Conservation (phyloP, 768 basidiomycete genomes). For the Dacryopinax primogenitus region DNA sequence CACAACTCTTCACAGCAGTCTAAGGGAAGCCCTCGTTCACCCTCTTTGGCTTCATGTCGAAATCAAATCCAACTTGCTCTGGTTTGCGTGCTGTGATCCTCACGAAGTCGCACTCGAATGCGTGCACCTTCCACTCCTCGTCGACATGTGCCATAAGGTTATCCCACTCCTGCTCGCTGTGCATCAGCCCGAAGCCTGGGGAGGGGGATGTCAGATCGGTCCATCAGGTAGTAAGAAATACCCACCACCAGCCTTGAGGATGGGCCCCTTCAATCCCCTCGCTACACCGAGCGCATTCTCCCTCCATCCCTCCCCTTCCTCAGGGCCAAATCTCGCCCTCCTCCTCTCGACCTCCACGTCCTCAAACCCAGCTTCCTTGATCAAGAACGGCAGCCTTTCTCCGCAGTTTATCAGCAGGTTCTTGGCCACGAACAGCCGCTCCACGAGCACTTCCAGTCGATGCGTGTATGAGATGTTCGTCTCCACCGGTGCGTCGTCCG, state of each 20-base stretch:
- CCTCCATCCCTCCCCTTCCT: constrained; percentile 1
- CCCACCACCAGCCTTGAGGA: background rate
- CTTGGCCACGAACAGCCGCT: constrained; percentile 4
- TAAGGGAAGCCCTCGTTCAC: constrained; percentile 2
- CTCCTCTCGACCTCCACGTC: background rate
- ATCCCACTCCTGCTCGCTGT: background rate
- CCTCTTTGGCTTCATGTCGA: background rate
- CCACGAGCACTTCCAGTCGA: background rate
- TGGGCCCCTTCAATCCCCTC: background rate
- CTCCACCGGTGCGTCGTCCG: background rate
- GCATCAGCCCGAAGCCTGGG: background rate
- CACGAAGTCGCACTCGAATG: background rate
- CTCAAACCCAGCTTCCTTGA: constrained; percentile 1
- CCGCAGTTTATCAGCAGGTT: constrained; percentile 1
- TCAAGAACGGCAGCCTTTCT: background rate
- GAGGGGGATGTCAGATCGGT: no score
- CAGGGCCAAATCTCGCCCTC: background rate
- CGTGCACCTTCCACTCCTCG: background rate
- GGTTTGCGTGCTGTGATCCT: background rate
- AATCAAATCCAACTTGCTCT: background rate
- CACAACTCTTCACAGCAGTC: background rate
- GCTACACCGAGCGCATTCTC: background rate
- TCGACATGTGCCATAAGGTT: constrained; percentile 2
- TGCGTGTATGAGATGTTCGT: background rate
- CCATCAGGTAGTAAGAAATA: background rate